Percentiles rank a stretch among this genome's conserved stretches.
phyloP scores from a whole-genome alignment of 345 rosid genomes.

The Populus pruinosa region DNA sequence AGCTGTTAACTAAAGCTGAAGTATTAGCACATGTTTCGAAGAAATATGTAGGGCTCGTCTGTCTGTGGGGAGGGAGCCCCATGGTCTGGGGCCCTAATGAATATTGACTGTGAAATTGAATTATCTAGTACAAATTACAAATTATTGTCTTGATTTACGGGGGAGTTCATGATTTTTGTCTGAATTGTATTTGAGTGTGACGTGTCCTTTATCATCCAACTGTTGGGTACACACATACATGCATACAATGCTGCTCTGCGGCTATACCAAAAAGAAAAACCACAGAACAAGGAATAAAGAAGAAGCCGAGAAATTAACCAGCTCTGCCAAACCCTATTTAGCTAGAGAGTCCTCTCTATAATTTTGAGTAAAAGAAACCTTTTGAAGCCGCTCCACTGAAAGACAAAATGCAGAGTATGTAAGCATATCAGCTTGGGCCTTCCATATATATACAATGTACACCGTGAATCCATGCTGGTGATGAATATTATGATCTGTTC shows the following conservation, averaged over 20 bases:
- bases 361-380: too few species aligned
- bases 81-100: background rate
- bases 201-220: background rate
- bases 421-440: background rate
- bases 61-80: background rate
- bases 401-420: background rate
- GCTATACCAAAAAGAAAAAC: background rate
- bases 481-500: background rate
- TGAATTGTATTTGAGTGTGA: background rate
- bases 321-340: too few species aligned
- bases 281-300: too few species aligned
- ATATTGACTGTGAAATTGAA: background rate
- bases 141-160: background rate
- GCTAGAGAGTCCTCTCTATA: too few species aligned
- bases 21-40: conserved; percentile 5
- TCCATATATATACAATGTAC: background rate
- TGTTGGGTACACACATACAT: background rate
- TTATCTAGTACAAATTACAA: background rate
- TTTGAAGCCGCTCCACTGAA: too few species aligned
- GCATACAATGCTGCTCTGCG: too few species aligned
- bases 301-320: too few species aligned
- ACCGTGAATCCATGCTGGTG: background rate
- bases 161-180: too few species aligned
- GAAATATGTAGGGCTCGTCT: background rate
- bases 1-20: conserved; percentile 10